Base-by-base conservation (phyloP, 2,329 filamentous ascomycete genomes). In the Reticulascus tulasneorum region DNA sequence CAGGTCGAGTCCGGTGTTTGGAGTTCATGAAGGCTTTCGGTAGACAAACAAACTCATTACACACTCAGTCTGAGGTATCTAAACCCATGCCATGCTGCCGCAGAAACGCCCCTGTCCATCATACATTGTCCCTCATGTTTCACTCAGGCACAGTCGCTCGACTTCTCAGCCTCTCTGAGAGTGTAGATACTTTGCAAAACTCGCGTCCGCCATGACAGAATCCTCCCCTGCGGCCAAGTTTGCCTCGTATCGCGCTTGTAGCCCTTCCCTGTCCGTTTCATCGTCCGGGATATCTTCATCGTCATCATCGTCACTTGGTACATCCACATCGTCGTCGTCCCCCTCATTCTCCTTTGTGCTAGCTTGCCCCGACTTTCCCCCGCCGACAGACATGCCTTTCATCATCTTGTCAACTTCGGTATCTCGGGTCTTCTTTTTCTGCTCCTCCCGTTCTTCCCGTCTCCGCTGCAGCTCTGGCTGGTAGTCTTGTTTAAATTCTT, bases 391-490 rank as follows among this genome's bases (percentile, higher is more conserved):
- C 86, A 98, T 94, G 49, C 93, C 91, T 57, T 84, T 84, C 89
- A 98, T 95, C 70, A 98, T 79, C 67, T 87, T 89, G 42, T 86
- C 86, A 19, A 98, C 66, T 59, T 98, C 90, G 53, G 83, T 78
- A 52, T 95, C 82, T 29, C 89, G 74, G 19, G 77, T 66, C 40
- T 75, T 75, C 42, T 78, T 73, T 67, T 90, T 91, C 48, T 80
- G 74, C 43, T 84, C 76, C 42, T 94, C 86, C 17, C 89, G 77
- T 58, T 91, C 81, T 42, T 78, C 75, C 45, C 80, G 74, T 55
- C 86, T 77, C 44, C 80, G 77, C 63, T 96, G 87, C 38, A 97
- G 73, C 62, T 97, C 93, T 0, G 93, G 93, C 47, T 84, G 84
- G 63, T 98, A 98, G 57, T 97, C 91, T 6, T 77, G 71, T 54